Percentiles rank a stretch among this genome's conserved stretches.
These are phyloP conservation scores for Boletus huronensis DNA, from an alignment of 768 basidiomycete species.

Conservation along the genomic window DNA sequence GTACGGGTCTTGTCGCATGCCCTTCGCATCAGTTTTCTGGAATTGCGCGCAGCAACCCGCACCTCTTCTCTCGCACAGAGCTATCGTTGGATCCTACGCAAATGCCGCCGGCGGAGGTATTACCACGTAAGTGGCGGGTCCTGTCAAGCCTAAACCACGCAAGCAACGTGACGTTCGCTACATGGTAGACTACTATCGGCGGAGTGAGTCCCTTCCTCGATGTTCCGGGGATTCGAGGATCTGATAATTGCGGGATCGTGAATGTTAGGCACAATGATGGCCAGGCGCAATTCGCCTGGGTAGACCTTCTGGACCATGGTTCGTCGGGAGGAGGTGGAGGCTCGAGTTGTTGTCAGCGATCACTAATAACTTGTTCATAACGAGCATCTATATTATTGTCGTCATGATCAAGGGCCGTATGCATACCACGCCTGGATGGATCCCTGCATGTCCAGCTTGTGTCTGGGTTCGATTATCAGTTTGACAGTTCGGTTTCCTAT, in stretches of 20 bases:
- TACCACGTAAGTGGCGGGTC: background rate
- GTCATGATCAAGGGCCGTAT: background rate
- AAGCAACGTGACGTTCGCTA: background rate
- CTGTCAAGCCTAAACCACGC: constrained; percentile 10
- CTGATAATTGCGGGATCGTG: constrained; percentile 5
- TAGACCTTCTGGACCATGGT: background rate
- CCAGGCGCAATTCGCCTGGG: background rate
- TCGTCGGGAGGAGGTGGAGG: constrained; percentile 1
- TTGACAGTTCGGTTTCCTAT: background rate
- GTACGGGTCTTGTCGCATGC: background rate
- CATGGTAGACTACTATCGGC: background rate
- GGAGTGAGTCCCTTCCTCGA: background rate
- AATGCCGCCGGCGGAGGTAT: constrained; percentile 1
- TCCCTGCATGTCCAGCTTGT: background rate
- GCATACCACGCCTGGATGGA: background rate
- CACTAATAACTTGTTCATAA: background rate
- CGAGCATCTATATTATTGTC: background rate
- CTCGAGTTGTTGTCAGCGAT: constrained; percentile 7
- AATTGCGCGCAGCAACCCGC: background rate
- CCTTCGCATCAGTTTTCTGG: background rate
- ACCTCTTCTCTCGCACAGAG: background rate
- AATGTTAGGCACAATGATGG: constrained; percentile 20
- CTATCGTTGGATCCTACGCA: background rate
- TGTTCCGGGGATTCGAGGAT: constrained; percentile 3
- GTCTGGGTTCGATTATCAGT: background rate